Evolutionary conservation across 139 green algal genomes (phyloP).

Genomic region (Desmodesmus armatus): DNA sequence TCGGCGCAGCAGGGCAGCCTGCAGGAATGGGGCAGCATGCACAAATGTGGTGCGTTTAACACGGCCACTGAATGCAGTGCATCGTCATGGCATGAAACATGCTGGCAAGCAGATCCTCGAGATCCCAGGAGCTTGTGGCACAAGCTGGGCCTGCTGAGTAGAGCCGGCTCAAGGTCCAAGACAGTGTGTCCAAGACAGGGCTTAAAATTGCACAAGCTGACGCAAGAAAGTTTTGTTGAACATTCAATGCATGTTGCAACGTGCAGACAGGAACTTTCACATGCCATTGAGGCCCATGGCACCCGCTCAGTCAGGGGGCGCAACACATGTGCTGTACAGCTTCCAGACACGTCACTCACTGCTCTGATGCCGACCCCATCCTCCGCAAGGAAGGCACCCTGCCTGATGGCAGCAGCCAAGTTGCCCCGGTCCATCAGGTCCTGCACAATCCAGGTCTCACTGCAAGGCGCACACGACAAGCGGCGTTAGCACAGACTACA

Average conservation of each 20-base stretch:
- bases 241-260: neutral
- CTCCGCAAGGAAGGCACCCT: neutral
- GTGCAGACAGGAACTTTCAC: neutral
- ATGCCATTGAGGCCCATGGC: neutral
- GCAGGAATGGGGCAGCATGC: neutral
- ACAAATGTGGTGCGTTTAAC: neutral
- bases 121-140: neutral
- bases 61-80: neutral
- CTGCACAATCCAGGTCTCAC: slow-evolving; percentile 47
- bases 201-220: neutral
- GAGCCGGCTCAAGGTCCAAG: neutral
- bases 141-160: neutral
- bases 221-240: neutral
- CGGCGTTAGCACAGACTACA: neutral
- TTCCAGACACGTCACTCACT: neutral
- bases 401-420: slow-evolving; percentile 12
- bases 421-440: slow-evolving; percentile 42
- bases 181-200: neutral
- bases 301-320: neutral
- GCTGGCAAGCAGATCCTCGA: neutral
- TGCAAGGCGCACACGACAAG: neutral
- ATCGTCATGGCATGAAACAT: neutral
- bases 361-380: neutral
- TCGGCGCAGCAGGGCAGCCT: slow-evolving; percentile 26
- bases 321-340: neutral